A percentile compares a stretch with the other conserved stretches of the same genome.
Conservation (phyloP, 331 rosid species). For the Rosa hybrid region DNA sequence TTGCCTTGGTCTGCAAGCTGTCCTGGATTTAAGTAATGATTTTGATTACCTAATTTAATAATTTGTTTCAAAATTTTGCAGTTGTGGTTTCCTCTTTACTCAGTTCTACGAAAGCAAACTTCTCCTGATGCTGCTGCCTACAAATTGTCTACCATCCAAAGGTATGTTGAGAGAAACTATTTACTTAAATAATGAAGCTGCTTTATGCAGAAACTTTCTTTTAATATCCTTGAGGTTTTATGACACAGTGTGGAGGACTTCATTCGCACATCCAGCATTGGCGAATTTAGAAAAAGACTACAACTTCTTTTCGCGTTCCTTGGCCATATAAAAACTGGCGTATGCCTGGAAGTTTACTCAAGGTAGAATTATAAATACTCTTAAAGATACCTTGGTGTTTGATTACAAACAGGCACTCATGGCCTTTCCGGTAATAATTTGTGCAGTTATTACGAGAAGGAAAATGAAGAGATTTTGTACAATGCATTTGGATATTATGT, state of each 20-base stretch:
- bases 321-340: constrained; percentile 59
- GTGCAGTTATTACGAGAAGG: constrained; percentile 49
- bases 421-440: background rate
- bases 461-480: constrained; percentile 53
- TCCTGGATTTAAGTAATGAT: background rate
- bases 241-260: constrained; percentile 78
- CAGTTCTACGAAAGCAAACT: constrained; percentile 47
- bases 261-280: constrained; percentile 79
- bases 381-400: background rate
- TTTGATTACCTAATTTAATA: constrained; percentile 20
- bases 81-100: constrained; percentile 90
- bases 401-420: background rate
- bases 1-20: background rate
- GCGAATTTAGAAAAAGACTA: constrained; percentile 84
- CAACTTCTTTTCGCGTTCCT: constrained; percentile 91
- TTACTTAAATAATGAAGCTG: constrained; percentile 3
- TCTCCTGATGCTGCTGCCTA: constrained; percentile 31
- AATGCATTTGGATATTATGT: constrained; percentile 80
- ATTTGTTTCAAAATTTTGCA: constrained; percentile 43
- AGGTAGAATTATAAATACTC: constrained; percentile 39
- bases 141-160: constrained; percentile 41
- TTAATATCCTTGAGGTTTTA: constrained; percentile 12
- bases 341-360: constrained; percentile 40
- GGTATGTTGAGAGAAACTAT: constrained; percentile 47
- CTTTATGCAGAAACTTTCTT: background rate